phyloP scores from a whole-genome alignment of 805 yeast species.

The Pichia rugopelliculosa region DNA sequence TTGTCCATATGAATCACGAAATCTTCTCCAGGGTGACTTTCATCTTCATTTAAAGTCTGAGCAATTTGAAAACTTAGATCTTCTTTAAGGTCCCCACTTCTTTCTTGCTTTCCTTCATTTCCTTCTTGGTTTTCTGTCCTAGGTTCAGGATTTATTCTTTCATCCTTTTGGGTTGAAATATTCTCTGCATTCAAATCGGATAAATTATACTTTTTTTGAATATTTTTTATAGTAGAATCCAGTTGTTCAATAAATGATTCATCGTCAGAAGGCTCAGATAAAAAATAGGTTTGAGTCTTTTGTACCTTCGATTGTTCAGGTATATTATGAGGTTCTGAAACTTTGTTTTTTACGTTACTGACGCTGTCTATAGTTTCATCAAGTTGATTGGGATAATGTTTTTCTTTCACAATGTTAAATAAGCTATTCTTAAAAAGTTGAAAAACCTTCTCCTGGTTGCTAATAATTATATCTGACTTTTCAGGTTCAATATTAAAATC shows the following conservation, averaged over 20 bases:
- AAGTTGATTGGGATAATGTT: constrained; percentile 5
- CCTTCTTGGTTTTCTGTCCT: too few species aligned
- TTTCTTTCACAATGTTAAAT: constrained; percentile 4
- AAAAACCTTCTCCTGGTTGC: constrained; percentile 18
- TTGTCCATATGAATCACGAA: background rate
- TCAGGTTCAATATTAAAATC: constrained; percentile 41
- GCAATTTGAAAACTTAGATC: background rate
- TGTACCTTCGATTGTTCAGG: background rate
- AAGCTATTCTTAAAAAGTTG: constrained; percentile 11
- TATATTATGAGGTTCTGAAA: background rate
- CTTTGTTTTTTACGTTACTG: background rate
- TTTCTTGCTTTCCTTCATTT: too few species aligned
- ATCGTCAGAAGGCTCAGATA: background rate
- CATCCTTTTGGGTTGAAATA: background rate
- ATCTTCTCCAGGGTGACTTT: background rate
- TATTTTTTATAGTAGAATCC: background rate
- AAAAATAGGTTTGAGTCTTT: background rate
- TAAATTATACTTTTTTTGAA: background rate
- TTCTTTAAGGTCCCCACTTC: too few species aligned
- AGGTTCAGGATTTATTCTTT: background rate
- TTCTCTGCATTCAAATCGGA: background rate
- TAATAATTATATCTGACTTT: constrained; percentile 34
- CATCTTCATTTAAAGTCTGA: background rate
- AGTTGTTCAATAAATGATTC: constrained; percentile 3
- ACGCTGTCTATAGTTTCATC: background rate